Percentiles rank a stretch among this genome's conserved stretches.
Conservation (phyloP, 805 yeast species). For the fission yeast (Schizosaccharomyces pombe) region DNA sequence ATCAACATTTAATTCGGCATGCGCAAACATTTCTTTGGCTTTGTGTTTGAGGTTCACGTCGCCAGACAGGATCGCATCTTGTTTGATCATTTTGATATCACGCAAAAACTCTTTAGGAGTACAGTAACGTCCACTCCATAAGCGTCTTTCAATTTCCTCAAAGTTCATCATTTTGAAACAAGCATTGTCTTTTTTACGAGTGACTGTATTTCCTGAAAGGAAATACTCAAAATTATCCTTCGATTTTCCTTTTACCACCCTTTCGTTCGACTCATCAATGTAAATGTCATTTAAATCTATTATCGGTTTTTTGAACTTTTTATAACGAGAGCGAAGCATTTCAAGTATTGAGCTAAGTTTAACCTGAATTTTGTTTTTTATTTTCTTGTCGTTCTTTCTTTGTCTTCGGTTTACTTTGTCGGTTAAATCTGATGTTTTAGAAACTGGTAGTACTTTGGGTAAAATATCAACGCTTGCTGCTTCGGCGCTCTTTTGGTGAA, state of each 20-base stretch:
- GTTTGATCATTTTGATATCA: slow-evolving; percentile 64
- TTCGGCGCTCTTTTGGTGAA: too few relatives aligned
- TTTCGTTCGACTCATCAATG: not conserved
- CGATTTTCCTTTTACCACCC: not conserved
- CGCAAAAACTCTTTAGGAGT: slow-evolving; percentile 76
- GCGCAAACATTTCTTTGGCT: slow-evolving; percentile 88
- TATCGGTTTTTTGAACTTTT: slow-evolving; percentile 72
- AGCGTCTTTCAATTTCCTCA: slow-evolving; percentile 76
- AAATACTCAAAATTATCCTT: not conserved
- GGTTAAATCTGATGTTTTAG: slow-evolving; percentile 17
- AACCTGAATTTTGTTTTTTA: slow-evolving; percentile 66
- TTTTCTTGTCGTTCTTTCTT: slow-evolving; percentile 41
- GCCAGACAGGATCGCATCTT: slow-evolving; percentile 28
- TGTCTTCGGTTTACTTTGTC: slow-evolving; percentile 24
- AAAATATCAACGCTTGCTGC: too few relatives aligned
- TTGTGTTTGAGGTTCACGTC: slow-evolving; percentile 16
- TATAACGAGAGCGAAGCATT: slow-evolving; percentile 61
- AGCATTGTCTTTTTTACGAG: slow-evolving; percentile 44
- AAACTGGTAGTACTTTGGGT: too few relatives aligned
- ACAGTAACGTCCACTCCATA: slow-evolving; percentile 90
- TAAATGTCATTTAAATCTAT: slow-evolving; percentile 16
- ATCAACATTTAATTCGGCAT: slow-evolving; percentile 86
- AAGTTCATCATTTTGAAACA: slow-evolving; percentile 65
- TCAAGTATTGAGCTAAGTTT: slow-evolving; percentile 79
- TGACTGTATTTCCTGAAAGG: slow-evolving; percentile 55